Base-by-base conservation (phyloP, 768 basidiomycete species). In the Hydnum rufescens region DNA sequence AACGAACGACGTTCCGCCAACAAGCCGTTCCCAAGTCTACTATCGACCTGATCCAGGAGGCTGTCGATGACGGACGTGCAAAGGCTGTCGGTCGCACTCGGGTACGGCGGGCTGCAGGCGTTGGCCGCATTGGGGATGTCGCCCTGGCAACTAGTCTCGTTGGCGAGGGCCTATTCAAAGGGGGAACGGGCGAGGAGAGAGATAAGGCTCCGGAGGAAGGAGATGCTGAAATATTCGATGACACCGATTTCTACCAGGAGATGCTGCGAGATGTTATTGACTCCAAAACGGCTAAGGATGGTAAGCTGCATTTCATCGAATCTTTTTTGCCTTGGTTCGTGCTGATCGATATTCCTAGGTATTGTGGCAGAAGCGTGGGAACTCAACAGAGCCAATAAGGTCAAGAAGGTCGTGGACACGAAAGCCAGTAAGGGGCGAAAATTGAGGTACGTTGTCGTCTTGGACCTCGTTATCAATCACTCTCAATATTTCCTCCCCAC, bases 361-460 rank as follows among this genome's bases (percentile, higher is more conserved):
- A n/a, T n/a, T n/a, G n/a, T n/a, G n/a, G n/a, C n/a, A n/a, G n/a
- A n/a, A n/a, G n/a, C n/a, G n/a, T n/a, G n/a, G n/a, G n/a, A 22
- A 39, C 36, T 13, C 13, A 39, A 39, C 13, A 22, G 22, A 22
- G 36, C 36, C 13, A 39, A 75, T 23, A 81, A 81, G 68, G 82
- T 82, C 64, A 84, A 79, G 62, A 67, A 71, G 50, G 64, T 63
- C 31, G 86, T 93, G n/a, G 93, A 99, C 63, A 87, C 89, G 0
- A 88, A 82, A 58, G 93, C 89, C 5, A 89, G 83, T 66, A 97
- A 97, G 67, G 95, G 95, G 3, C 72, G 93, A 54, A 93, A 90
- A 65, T 66, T 99, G 56, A 74, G 92, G 78, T 84, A 36, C 29
- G n/a, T n/a, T n/a, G n/a, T n/a, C n/a, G n/a, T n/a, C n/a, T 76